phyloP scores from a whole-genome alignment of 2,329 filamentous ascomycete species.

The Penicillium sp. region DNA sequence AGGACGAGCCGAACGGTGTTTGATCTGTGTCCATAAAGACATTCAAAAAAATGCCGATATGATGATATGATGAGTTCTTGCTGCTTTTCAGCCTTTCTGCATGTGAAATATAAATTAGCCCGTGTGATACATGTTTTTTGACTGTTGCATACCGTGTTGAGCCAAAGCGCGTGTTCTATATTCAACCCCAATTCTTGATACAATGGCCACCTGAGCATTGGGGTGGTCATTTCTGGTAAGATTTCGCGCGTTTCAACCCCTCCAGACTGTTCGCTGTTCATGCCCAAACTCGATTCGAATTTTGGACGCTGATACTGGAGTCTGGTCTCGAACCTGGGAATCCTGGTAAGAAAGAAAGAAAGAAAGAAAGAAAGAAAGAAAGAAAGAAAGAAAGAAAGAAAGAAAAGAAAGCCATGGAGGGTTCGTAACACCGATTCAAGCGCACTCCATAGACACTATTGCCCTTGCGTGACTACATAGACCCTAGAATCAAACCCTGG shows the following conservation, averaged over 20 bases:
- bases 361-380: too few species aligned
- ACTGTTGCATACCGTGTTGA: constrained; percentile 11
- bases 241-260: background rate
- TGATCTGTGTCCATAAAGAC: constrained; percentile 7
- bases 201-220: background rate
- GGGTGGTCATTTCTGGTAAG: background rate
- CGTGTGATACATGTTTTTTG: constrained; percentile 1
- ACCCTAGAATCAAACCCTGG: too few species aligned
- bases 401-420: too few species aligned
- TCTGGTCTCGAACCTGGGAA: too few species aligned
- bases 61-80: constrained; percentile 19
- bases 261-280: too few species aligned
- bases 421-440: too few species aligned
- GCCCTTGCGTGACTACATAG: too few species aligned
- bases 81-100: constrained; percentile 13
- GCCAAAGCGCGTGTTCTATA: background rate
- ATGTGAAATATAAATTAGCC: constrained; percentile 15
- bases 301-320: too few species aligned
- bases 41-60: constrained; percentile 2
- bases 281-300: too few species aligned
- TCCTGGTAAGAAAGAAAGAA: too few species aligned
- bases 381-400: too few species aligned
- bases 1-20: constrained; percentile 39
- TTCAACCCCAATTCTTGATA: background rate
- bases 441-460: too few species aligned